Evolutionary conservation across 306 rosid genomes (phyloP).

Genomic region (Amphicarpaea edgeworthii): DNA sequence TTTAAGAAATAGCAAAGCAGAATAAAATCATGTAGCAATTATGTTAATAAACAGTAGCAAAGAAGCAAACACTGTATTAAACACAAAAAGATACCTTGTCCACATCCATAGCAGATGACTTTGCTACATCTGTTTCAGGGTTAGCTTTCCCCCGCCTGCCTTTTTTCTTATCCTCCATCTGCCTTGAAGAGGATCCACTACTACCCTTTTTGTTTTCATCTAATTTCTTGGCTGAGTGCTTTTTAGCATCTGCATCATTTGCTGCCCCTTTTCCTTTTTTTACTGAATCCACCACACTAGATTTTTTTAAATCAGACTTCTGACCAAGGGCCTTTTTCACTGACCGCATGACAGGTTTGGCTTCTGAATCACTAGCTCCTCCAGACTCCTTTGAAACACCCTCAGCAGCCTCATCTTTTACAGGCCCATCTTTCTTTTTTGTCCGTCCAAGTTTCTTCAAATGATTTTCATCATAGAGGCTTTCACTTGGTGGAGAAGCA

Average conservation of each 20-base stretch:
- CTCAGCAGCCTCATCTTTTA: conserved; percentile 55
- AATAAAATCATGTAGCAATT: conserved; percentile 14
- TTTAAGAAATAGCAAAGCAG: conserved; percentile 3
- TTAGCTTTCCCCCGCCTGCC: conserved; percentile 52
- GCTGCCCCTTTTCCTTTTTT: conserved; percentile 58
- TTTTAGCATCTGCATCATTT: conserved; percentile 65
- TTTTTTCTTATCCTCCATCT: conserved; percentile 62
- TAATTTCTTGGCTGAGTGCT: conserved; percentile 64
- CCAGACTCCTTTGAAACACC: conserved; percentile 61
- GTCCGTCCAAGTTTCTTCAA: conserved; percentile 55
- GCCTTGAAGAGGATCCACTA: conserved; percentile 62
- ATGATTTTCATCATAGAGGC: conserved; percentile 55
- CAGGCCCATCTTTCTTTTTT: conserved; percentile 55
- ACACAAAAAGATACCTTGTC: conserved; percentile 52
- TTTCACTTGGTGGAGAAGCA: conserved; percentile 60
- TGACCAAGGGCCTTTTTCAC: conserved; percentile 57
- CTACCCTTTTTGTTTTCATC: conserved; percentile 54
- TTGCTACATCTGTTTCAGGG: conserved; percentile 51
- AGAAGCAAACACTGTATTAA: conserved; percentile 37
- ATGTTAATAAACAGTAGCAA: not conserved
- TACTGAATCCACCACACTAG: conserved; percentile 49
- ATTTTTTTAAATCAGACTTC: conserved; percentile 57
- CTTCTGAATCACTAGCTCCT: conserved; percentile 69
- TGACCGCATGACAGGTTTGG: conserved; percentile 51
- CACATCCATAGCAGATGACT: conserved; percentile 59